Percentiles rank a stretch among this genome's conserved stretches.
Conservation (phyloP, 768 basidiomycete species). For the Leucogyrophana mollusca region DNA sequence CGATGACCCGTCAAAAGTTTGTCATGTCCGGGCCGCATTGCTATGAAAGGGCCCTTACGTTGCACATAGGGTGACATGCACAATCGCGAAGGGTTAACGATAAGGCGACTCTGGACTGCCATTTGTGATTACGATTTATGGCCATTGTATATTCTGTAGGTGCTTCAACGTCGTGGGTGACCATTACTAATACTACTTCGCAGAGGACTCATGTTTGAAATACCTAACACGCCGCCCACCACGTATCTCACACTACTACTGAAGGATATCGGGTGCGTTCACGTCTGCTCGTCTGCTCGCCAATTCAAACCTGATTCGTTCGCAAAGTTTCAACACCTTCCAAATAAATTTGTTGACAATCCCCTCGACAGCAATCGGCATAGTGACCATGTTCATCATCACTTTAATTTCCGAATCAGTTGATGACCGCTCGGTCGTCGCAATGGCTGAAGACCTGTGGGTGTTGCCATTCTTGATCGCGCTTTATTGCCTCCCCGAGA, state of each 20-base stretch:
- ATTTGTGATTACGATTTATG: conserved; percentile 63
- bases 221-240: conserved; percentile 42
- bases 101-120: conserved; percentile 50
- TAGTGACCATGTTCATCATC: conserved; percentile 46
- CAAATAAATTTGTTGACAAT: conserved; percentile 56
- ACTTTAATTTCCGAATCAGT: conserved; percentile 47
- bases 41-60: neutral
- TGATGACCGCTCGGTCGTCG: conserved; percentile 48
- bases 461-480: conserved; percentile 56
- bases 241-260: conserved; percentile 59
- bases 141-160: conserved; percentile 59
- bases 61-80: conserved; percentile 58
- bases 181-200: neutral
- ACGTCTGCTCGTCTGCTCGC: neutral
- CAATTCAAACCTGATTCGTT: neutral
- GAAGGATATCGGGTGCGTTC: conserved; percentile 43
- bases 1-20: conserved; percentile 60
- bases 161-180: neutral
- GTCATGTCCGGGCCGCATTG: neutral
- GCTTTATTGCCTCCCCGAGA: conserved; percentile 41
- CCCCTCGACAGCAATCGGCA: conserved; percentile 47
- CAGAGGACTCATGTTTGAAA: conserved; percentile 49
- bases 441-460: conserved; percentile 54
- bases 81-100: conserved; percentile 59
- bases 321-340: conserved; percentile 49